Base-by-base conservation (phyloP, 1,284 basidiomycete species). In the Pascua guehoae region DNA sequence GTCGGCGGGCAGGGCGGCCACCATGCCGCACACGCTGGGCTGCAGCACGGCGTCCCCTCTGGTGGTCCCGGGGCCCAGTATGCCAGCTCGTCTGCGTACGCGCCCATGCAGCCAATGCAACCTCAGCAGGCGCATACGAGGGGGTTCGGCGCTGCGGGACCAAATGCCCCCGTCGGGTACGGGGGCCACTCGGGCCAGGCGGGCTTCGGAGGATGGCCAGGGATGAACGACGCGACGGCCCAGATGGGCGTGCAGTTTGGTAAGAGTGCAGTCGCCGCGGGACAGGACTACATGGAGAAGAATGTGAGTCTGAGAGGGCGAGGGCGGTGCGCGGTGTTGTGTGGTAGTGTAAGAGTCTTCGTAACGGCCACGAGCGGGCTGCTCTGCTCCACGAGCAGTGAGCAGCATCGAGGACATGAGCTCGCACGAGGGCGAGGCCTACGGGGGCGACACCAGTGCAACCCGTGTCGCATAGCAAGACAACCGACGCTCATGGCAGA, bases 241-340 rank as follows among this genome's bases (percentile, higher is more conserved):
- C 90, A 96, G 76, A 88, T 98, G 78, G 92, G 95, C 38, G 89
- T 98, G 82, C 95, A 98, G 76, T 86, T 98, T 47, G 93, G 95
- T 7, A 86, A 88, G 66, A 92, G 86, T 65, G 93, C 94, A 0
- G 89, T 97, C 1, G 86, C 87, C 12, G 95, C 92, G 0, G 95
- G 95, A 0, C 92, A 95, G 71, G 91, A 95, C 57, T 98, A 98
- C 65, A 86, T 98, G 41, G 89, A 95, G 77, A 89, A 88, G 78
- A 97, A 98, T 74, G 89, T 93, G 66, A 62, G 87, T 81, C 16
- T 12, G 14, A 7, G 18, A 12, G n/a, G 8, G 18, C 47, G 16
- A 8, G 38, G 41, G 17, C n/a, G 3, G 41, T 43, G 14, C 41
- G 8, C 41, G 10, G 24, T 32, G 24, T 32, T 32, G 24, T 3